These are phyloP conservation scores for Blastocystis sp. DNA, from an alignment of 352 stramenopile species.

Conservation along the genomic window DNA sequence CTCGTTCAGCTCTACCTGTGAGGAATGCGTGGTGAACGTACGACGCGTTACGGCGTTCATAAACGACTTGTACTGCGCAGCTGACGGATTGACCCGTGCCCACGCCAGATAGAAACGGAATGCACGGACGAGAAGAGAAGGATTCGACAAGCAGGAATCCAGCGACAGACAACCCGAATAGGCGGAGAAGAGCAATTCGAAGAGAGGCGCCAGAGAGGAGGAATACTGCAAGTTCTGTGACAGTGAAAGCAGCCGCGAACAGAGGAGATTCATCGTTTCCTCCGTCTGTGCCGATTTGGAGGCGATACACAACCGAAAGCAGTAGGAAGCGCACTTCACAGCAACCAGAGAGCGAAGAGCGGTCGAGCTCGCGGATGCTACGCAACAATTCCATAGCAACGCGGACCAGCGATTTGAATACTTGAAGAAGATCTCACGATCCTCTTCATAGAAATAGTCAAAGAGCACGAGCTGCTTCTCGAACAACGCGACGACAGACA, in stretches of 20 bases:
- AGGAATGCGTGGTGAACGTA: not conserved
- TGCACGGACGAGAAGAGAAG: not conserved
- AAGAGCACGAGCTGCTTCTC: constrained; percentile 21
- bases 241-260: not conserved
- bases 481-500: not conserved
- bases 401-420: constrained; percentile 47
- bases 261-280: not conserved
- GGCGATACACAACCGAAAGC: not conserved
- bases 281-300: not conserved
- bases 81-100: not conserved
- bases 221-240: not conserved
- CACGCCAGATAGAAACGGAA: constrained; percentile 55
- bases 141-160: not conserved
- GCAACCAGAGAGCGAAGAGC: not conserved
- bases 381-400: constrained; percentile 45
- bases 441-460: not conserved
- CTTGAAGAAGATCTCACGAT: constrained; percentile 17
- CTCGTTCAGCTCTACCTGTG: not conserved
- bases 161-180: not conserved
- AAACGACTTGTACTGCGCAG: not conserved
- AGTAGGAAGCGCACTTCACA: not conserved
- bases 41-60: constrained; percentile 21
- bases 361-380: not conserved
- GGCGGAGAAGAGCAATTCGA: not conserved
- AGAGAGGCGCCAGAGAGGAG: constrained; percentile 7